These are phyloP conservation scores for Neurospora tetraspora DNA, from an alignment of 495 filamentous ascomycete species.

Conservation along the genomic window DNA sequence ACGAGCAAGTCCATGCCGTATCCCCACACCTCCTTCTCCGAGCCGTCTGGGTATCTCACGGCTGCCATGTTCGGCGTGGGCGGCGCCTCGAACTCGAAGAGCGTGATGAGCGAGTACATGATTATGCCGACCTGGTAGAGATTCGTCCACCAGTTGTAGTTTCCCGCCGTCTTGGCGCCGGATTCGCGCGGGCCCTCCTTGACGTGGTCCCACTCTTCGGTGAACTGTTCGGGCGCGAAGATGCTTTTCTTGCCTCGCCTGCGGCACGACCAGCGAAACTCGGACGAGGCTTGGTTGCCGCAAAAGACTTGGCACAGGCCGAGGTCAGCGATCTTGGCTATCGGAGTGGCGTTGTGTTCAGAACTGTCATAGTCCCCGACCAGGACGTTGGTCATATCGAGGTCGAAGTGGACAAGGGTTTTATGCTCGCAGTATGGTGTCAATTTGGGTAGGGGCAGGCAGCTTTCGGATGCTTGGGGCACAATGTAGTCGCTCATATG, in stretches of 20 bases:
- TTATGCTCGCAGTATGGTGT: neutral
- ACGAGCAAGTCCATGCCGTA: slow-evolving; percentile 2
- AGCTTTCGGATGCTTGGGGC: neutral
- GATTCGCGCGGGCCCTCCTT: neutral
- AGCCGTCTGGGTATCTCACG: neutral
- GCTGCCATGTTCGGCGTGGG: neutral
- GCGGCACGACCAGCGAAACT: neutral
- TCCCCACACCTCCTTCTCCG: neutral
- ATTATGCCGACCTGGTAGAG: slow-evolving; percentile 7
- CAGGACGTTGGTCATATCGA: slow-evolving; percentile 5
- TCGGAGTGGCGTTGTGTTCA: neutral
- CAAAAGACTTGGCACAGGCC: neutral
- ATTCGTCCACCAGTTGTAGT: slow-evolving; percentile 8
- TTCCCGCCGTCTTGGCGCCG: slow-evolving; percentile 1
- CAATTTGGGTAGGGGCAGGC: neutral
- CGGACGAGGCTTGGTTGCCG: neutral
- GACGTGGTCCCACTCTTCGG: slow-evolving; percentile 11
- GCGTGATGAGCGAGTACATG: slow-evolving; percentile 3
- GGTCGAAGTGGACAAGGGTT: slow-evolving; percentile 6
- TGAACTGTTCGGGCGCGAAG: slow-evolving; percentile 4
- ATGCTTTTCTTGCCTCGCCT: neutral
- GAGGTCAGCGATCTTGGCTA: slow-evolving; percentile 4
- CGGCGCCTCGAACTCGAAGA: neutral
- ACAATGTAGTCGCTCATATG: neutral
- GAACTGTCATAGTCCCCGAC: neutral